Evolutionary conservation across 192 early-diverging fungal species (phyloP), one percentile per base, ranked within the genome.

Genomic region (Coemansia javaensis): DNA sequence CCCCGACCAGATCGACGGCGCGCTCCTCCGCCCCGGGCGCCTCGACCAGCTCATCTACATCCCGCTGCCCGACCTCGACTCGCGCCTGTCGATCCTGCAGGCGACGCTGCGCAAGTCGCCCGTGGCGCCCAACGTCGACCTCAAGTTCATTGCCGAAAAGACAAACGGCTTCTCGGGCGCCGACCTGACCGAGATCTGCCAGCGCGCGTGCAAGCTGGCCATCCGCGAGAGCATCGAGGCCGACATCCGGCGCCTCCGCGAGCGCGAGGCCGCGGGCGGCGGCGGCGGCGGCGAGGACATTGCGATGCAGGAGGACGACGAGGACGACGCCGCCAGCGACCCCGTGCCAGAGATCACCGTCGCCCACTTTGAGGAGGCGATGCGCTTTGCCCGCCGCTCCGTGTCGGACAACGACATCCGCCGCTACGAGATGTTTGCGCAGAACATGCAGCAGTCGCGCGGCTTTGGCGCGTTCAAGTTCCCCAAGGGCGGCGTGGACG

Each of bases 351-450:
- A 91, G 59, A 88, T 98, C 60, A 96, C 96, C 25, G 68, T 79
- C 25, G 86, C 80, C n/a, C 94, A 98, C 78, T 98, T 98, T 78
- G 96, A 98, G 62, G 94, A 97, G 77, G 96, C 96, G 40, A 98
- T 98, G 96, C 82, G 82, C 79, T 96, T 79, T 77, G 96, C 96
- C 21, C 88, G 96, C 44, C 86, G 96, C 47, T 92, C 89, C 11
- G 96, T 98, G 8, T 87, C 83, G 44, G 93, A 97, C 63, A 90
- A 85, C 55, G 96, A 98, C 55, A 94, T 97, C 52, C 93, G 93
- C 64, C 91, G 88, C 76, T 98, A 98, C 75, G 94, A 98, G 80
- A 94, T 96, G 90, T 98, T 98, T 85, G 88, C 96, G 14, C 93
- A 94, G 63, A 98, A 94, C 73, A 76, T 98, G 66, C 94, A 97